Evolutionary conservation across 1,284 basidiomycete species (phyloP), one percentile per base, ranked within the genome.

Genomic region (Cutaneotrichosporon arboriforme): DNA sequence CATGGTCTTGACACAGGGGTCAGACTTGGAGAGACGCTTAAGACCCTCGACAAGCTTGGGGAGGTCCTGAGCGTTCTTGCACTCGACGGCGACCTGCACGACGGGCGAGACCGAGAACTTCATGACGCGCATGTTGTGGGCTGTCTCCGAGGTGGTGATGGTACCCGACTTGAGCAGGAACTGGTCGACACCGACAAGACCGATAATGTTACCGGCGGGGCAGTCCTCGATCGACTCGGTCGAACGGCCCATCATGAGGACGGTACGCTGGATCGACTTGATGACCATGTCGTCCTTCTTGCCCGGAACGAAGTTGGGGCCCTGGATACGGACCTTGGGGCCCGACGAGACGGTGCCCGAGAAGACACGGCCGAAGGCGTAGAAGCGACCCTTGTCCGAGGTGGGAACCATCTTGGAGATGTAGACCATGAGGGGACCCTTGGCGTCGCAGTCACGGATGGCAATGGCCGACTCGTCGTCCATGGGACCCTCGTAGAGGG

Each of bases 381-480:
- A 98, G 88, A 98, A 99, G 64, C 96, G 93, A 73, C 96, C 96
- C 81, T 98, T 98, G 80, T 99, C 96, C 68, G 94, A 96, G 55
- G 96, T 98, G 63, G 96, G 96, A 66, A 98, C 94, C 96, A 99
- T 98, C 86, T 98, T 98, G 69, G 96, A 98, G 79, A 99, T 83
- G 80, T 99, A 99, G 67, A 97, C 84, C 77, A 98, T 93, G 65
- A 99, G 87, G 64, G 96, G 96, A 62, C 85, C 96, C 61, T 87
- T 89, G 76, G 96, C 87, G 80, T 98, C 90, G 77, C 96, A 99
- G 79, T 98, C 93, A 63, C 96, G 87, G 80, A 99, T 96, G 81
- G 86, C 90, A 69, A 97, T 92, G 69, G 96, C 96, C 56, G 90
- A 94, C 80, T 98, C 94, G 75, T 99, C 96, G 78, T 98, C 96